Evolutionary conservation across 31 red algal genomes (phyloP).

Genomic region (Endocladia muricata): DNA sequence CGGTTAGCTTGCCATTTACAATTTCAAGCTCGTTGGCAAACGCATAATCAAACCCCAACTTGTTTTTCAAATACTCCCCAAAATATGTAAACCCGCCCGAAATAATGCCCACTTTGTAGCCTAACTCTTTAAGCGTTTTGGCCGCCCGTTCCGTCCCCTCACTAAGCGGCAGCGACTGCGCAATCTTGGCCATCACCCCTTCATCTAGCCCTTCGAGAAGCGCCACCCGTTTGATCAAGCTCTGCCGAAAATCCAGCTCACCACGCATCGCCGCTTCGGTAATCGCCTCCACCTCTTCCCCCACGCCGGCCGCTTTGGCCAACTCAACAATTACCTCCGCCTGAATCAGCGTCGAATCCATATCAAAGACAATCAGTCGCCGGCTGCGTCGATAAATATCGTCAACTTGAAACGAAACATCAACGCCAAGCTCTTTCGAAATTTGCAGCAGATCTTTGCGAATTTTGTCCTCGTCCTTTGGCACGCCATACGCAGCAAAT

Average conservation of each 20-base stretch:
- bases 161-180: slow-evolving; percentile 50
- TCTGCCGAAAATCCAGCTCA: too few species aligned
- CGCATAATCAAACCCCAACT: slow-evolving; percentile 72
- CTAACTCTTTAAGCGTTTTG: slow-evolving; percentile 67
- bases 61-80: slow-evolving; percentile 59
- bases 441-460: too few species aligned
- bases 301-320: slow-evolving; percentile 44
- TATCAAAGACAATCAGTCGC: slow-evolving; percentile 92
- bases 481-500: too few species aligned
- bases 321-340: slow-evolving; percentile 77
- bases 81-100: slow-evolving; percentile 68
- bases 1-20: slow-evolving; percentile 75
- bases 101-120: slow-evolving; percentile 78
- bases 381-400: slow-evolving; percentile 67
- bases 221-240: too few species aligned
- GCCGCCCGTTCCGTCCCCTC: slow-evolving; percentile 65
- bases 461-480: slow-evolving; percentile 43
- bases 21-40: slow-evolving; percentile 82
- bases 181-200: too few species aligned
- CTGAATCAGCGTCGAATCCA: slow-evolving; percentile 89
- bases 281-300: neutral
- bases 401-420: slow-evolving; percentile 75
- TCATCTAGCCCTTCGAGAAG: too few species aligned
- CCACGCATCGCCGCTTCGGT: neutral
- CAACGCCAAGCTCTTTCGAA: too few species aligned